Base-by-base conservation (phyloP, 1,284 basidiomycete genomes). In the Heterobasidion parviporum region DNA sequence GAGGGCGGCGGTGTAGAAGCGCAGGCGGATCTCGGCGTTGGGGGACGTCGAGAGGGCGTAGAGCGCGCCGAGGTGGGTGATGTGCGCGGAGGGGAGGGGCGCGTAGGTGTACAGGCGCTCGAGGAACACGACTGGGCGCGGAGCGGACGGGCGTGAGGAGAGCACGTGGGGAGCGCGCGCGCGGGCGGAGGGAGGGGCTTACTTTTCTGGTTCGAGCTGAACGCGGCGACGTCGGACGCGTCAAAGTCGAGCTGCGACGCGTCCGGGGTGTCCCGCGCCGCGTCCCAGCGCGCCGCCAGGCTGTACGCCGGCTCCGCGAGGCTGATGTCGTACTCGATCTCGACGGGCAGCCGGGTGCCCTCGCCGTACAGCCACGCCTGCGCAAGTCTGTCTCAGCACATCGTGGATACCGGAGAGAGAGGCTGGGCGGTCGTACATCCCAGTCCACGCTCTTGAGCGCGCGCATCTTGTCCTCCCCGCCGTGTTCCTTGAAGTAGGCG, bases 351-450 rank as follows among this genome's bases (percentile, higher is more conserved):
- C 59, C 85, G 75, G 8, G 78, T 61, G 0, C 94, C 93, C 67
- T 89, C 86, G 45, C 94, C 94, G 64, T 89, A 82, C 48, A 97
- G 74, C 94, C 94, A 98, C 46, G 80, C 85, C 81, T 92, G 63
- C 32, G 8, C 15, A 57, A 58, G 59, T 5, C 26, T 5, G 26
- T 26, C 26, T 64, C 26, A 46, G 16, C 56, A 26, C n/a, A 47
- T 34, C 7, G 43, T 14, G 51, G 53, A 56, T 33, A 16, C 57
- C 46, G 45, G 33, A 41, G 36, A 15, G 33, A 41, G 55, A 34
- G 32, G 32, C 26, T 12, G 50, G 16, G 7, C 6, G 10, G 69
- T 41, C 80, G 59, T 60, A 86, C 92, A 66, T 94, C 73, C 84
- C 88, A 95, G 65, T 94, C 84, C 45, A 97, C 78, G 53, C 72